Evolutionary conservation across 345 rosid species (phyloP).

Genomic region (Dovyalis caffra): DNA sequence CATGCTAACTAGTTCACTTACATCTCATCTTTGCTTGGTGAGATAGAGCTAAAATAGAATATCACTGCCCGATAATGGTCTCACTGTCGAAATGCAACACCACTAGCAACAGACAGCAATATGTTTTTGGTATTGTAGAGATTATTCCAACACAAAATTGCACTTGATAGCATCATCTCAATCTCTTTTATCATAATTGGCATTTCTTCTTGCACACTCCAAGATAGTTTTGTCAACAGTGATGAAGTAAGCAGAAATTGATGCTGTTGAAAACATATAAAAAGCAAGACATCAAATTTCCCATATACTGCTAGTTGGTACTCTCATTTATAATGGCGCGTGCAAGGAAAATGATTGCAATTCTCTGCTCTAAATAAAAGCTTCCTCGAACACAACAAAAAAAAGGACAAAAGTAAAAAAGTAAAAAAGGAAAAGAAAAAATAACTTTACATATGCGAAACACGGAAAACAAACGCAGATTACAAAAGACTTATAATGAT

Average conservation of each 20-base stretch:
- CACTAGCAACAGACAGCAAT: background rate
- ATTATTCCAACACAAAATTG: background rate
- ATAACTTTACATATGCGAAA: background rate
- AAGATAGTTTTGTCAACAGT: constrained; percentile 60
- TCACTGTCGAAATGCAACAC: background rate
- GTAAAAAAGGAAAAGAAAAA: background rate
- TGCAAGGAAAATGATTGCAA: no score
- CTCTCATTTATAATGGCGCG: background rate
- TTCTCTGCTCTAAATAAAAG: no score
- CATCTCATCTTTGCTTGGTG: background rate
- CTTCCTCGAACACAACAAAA: background rate
- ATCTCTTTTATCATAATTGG: constrained; percentile 30
- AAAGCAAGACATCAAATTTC: background rate
- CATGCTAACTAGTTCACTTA: background rate
- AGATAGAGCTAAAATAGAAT: background rate
- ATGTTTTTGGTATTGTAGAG: background rate
- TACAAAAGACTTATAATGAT: background rate
- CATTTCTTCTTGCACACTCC: constrained; percentile 55
- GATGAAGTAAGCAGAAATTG: constrained; percentile 58
- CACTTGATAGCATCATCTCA: background rate
- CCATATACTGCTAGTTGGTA: background rate
- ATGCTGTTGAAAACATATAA: constrained; percentile 34
- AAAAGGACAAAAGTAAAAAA: no score
- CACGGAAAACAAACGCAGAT: background rate
- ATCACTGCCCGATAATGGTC: background rate